A percentile compares a stretch with the other conserved stretches of the same genome.
Evolutionary conservation across 2,329 filamentous ascomycete genomes (phyloP).

Genomic region (Paracoccidioides lutzii): DNA sequence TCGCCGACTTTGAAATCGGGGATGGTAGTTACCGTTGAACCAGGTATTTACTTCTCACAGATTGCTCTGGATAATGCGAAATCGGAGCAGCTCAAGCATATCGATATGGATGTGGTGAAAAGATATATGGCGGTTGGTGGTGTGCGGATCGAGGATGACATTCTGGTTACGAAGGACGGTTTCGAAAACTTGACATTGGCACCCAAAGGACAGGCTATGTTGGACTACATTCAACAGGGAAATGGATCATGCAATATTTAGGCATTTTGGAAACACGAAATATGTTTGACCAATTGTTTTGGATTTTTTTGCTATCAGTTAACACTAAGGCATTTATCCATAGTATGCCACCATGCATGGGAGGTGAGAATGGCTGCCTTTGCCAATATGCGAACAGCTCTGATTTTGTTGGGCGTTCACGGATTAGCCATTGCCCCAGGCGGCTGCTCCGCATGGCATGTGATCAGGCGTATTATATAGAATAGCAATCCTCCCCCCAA

Average conservation of each 20-base stretch:
- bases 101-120: conserved; percentile 27
- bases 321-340: no score
- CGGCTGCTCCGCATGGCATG: no score
- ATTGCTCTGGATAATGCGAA: conserved; percentile 25
- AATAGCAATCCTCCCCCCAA: no score
- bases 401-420: no score
- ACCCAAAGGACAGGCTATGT: conserved; percentile 49
- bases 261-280: not conserved
- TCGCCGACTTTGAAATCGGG: conserved; percentile 34
- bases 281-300: not conserved
- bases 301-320: no score
- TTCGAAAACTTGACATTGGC: conserved; percentile 61
- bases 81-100: conserved; percentile 22
- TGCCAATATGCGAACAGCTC: not conserved
- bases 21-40: conserved; percentile 46
- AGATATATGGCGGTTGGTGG: conserved; percentile 32
- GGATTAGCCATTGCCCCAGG: no score
- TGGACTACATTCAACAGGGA: conserved; percentile 25
- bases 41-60: conserved; percentile 36
- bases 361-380: no score
- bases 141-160: conserved; percentile 42
- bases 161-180: conserved; percentile 56
- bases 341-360: no score
- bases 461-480: no score
- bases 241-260: not conserved